Evolutionary conservation across 148 eudicot species (phyloP), one percentile per base, ranked within the genome.

Genomic region (Rhododendron simsii): DNA sequence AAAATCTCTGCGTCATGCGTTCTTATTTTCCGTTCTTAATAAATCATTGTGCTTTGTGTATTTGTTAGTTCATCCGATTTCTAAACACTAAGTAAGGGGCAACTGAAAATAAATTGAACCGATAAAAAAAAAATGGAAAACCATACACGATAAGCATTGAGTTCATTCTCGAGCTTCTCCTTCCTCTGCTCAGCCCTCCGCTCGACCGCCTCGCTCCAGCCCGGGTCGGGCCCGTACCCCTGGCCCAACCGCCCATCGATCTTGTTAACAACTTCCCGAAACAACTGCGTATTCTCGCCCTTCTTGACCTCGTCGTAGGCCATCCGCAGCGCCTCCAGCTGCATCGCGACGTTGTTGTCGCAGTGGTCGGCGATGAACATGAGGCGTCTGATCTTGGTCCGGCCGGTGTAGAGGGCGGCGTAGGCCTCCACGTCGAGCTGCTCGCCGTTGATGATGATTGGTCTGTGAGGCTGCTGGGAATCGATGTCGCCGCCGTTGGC

Each of bases 371-470:
- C 94, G 90, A 97, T 93, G 92, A 95, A 97, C 2, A 95, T 44
- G 1, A 97, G 91, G 35, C 99, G 92, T n/a, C 84, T 86, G 86
- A 93, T 93, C 88, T 97, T 97, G 9, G 98, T 95, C 0, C 99
- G 91, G 21, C 99, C 99, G 14, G 88, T 51, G 91, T 97, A 97
- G 10, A 94, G 92, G 9, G 96, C 86, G 0, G 98, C 94, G 89
- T 97, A 97, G 0, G 98, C 94, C 81, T 97, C 99, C 26, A 95
- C 59, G 90, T 97, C 99, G 23, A 97, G 91, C 50, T 94, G 98
- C 83, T 97, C 98, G 86, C 95, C 89, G 92, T 88, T 90, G 37
- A 91, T 95, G 44, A 91, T 95, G 90, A 92, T 85, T 35, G 95
- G 91, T 5, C 93, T 73, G 83, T 88, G 91, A 12, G 85, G 89